Percentiles rank a stretch among this genome's conserved stretches.
phyloP scores from a whole-genome alignment of 768 basidiomycete species.

The Podaxis sp. region DNA sequence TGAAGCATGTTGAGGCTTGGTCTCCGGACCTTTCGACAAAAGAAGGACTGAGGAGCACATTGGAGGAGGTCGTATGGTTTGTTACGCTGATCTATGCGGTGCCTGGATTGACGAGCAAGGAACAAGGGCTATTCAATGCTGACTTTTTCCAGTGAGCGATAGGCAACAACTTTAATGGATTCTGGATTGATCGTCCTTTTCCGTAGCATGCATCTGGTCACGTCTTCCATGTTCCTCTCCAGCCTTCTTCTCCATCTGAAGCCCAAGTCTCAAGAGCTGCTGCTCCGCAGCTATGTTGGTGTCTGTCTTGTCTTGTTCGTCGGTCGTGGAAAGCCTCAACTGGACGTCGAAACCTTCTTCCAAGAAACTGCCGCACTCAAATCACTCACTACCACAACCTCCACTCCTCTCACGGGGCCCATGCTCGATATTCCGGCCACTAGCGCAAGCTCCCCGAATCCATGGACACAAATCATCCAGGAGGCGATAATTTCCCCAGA shows the following conservation, averaged over 20 bases:
- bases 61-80: constrained; percentile 63
- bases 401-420: constrained; percentile 21
- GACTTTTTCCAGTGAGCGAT: constrained; percentile 60
- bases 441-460: constrained; percentile 42
- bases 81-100: constrained; percentile 54
- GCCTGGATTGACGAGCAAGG: constrained; percentile 44
- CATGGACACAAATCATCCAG: constrained; percentile 58
- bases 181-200: not conserved
- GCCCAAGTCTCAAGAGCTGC: constrained; percentile 41
- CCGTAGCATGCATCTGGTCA: constrained; percentile 66
- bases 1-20: constrained; percentile 40
- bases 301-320: constrained; percentile 53
- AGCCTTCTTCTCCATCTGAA: constrained; percentile 41
- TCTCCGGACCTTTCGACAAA: constrained; percentile 25
- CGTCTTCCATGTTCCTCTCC: constrained; percentile 61
- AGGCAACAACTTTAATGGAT: not conserved
- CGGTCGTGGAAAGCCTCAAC: constrained; percentile 48
- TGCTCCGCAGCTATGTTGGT: constrained; percentile 59
- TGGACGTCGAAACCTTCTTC: constrained; percentile 53
- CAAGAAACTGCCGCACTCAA: constrained; percentile 12
- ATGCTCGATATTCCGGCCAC: constrained; percentile 27
- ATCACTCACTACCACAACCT: constrained; percentile 2
- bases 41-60: constrained; percentile 39
- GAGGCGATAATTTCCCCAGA: constrained; percentile 54
- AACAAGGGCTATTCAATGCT: constrained; percentile 37